phyloP scores from a whole-genome alignment of 2,329 filamentous ascomycete species.

The Xylaria sp. region DNA sequence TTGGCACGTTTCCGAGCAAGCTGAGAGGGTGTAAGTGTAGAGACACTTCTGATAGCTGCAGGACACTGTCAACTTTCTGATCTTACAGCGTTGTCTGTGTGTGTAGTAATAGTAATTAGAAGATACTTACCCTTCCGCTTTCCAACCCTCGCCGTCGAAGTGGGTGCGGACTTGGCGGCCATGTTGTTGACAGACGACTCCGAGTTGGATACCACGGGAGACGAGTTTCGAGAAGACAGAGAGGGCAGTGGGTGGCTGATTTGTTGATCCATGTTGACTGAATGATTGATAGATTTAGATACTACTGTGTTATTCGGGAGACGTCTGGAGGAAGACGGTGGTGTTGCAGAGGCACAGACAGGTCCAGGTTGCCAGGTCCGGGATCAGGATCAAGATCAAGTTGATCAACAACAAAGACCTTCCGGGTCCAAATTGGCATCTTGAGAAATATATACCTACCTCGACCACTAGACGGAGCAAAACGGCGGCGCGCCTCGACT shows the following conservation, averaged over 20 bases:
- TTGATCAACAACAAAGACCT: conserved; percentile 12
- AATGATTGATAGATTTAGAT: neutral
- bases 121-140: conserved; percentile 32
- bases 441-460: conserved; percentile 23
- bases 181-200: conserved; percentile 23
- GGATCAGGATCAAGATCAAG: conserved; percentile 6
- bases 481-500: conserved; percentile 15
- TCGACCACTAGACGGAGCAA: conserved; percentile 9
- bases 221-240: conserved; percentile 12
- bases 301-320: conserved; percentile 5
- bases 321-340: conserved; percentile 6
- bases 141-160: conserved; percentile 23
- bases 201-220: conserved; percentile 15
- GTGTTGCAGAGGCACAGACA: neutral
- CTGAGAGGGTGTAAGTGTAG: conserved; percentile 81
- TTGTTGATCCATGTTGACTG: conserved; percentile 13
- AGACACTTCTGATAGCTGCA: conserved; percentile 66
- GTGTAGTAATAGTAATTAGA: neutral
- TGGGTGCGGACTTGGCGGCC: conserved; percentile 23
- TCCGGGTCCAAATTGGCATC: conserved; percentile 19
- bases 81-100: neutral
- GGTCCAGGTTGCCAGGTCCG: neutral
- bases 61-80: conserved; percentile 10
- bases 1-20: conserved; percentile 87
- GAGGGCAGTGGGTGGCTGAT: conserved; percentile 9